A percentile compares a stretch with the other conserved stretches of the same genome.
phyloP scores from a whole-genome alignment of 805 yeast genomes.

The Metschnikowia proteae region DNA sequence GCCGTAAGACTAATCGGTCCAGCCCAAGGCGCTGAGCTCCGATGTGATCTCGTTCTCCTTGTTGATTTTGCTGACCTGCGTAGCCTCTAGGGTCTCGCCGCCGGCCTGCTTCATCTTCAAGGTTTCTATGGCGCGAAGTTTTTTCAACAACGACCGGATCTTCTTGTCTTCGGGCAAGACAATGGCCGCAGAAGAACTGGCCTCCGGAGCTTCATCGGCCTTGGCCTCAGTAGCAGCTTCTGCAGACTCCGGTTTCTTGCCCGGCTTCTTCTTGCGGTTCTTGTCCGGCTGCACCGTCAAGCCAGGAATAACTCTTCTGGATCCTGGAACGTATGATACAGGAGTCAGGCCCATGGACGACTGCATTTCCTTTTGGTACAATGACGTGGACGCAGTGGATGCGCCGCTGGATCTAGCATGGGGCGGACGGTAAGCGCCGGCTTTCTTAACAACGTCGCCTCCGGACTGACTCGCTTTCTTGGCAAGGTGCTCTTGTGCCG shows the following conservation, averaged over 20 bases:
- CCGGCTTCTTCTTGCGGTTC: constrained; percentile 22
- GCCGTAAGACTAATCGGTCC: constrained; percentile 30
- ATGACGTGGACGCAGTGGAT: constrained; percentile 42
- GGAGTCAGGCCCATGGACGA: constrained; percentile 14
- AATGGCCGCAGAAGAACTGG: constrained; percentile 47
- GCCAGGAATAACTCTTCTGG: constrained; percentile 51
- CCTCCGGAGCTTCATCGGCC: not conserved
- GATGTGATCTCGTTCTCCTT: constrained; percentile 78
- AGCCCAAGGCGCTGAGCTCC: constrained; percentile 76
- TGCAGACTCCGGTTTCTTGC: constrained; percentile 10
- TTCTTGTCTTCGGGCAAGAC: constrained; percentile 85
- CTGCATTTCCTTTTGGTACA: constrained; percentile 55
- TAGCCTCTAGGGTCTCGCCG: constrained; percentile 86
- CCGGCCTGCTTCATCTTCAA: constrained; percentile 78
- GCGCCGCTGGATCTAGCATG: constrained; percentile 64
- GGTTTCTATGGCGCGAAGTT: constrained; percentile 91
- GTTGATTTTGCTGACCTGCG: constrained; percentile 84
- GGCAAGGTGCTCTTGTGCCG: constrained; percentile 58
- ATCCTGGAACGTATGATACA: constrained; percentile 23
- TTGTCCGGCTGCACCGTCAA: constrained; percentile 49
- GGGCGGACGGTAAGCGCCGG: constrained; percentile 96
- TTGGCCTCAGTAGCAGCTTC: constrained; percentile 18
- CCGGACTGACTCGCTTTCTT: constrained; percentile 35
- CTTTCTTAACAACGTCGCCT: constrained; percentile 43
- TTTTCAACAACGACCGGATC: constrained; percentile 83